These are phyloP conservation scores for Pelargonium exstipulatum DNA, from an alignment of 441 rosid species.

Conservation along the genomic window DNA sequence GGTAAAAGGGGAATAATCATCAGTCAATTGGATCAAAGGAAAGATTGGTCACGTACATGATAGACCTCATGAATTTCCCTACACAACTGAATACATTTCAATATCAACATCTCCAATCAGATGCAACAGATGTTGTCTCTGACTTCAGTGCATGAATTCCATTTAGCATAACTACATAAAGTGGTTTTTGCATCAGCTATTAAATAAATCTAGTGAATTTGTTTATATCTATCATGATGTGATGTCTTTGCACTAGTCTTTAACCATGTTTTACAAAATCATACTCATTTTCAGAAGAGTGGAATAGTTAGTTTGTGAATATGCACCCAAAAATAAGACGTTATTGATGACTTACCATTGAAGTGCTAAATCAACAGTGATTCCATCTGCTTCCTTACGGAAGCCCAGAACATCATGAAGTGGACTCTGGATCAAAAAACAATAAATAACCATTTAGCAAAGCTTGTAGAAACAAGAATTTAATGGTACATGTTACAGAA, in stretches of 20 bases:
- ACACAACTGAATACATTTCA: not conserved
- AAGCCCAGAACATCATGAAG: slow-evolving; percentile 86
- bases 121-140: not conserved
- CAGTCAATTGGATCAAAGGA: slow-evolving; percentile 10
- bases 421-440: slow-evolving; percentile 52
- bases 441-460: slow-evolving; percentile 25
- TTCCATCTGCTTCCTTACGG: slow-evolving; percentile 59
- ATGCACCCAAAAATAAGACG: not conserved
- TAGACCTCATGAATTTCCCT: not conserved
- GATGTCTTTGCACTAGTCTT: not conserved
- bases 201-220: slow-evolving; percentile 2
- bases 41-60: not conserved
- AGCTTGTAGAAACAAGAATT: slow-evolving; percentile 8
- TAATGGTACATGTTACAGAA: not conserved
- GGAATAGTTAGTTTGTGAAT: not conserved
- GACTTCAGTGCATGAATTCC: not conserved
- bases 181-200: not conserved
- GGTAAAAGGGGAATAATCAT: slow-evolving; percentile 24
- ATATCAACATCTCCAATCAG: not conserved
- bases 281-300: not conserved
- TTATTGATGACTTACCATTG: slow-evolving; percentile 55
- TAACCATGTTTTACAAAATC: not conserved
- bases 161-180: not conserved
- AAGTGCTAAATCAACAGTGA: slow-evolving; percentile 63
- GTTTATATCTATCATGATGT: not conserved